Evolutionary conservation across 2,329 filamentous ascomycete species (phyloP).

Genomic region (Cladobotryum mycophilum): DNA sequence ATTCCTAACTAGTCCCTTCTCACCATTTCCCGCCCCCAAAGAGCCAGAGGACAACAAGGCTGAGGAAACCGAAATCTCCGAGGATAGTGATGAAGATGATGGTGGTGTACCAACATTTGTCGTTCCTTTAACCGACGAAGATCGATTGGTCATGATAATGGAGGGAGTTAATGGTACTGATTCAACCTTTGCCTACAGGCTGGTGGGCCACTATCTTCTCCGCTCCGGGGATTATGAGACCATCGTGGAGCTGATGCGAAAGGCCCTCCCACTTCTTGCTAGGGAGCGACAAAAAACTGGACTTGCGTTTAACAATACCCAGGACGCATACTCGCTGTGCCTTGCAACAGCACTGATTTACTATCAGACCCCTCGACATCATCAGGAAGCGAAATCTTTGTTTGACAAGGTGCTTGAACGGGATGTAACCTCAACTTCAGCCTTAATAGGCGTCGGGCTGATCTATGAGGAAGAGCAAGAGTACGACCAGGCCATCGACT

Average conservation of each 20-base stretch:
- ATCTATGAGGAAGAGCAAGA: constrained; percentile 93
- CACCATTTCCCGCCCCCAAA: constrained; percentile 60
- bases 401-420: constrained; percentile 76
- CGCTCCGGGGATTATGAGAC: constrained; percentile 79
- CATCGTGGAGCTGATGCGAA: constrained; percentile 72
- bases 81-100: constrained; percentile 54
- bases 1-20: constrained; percentile 76
- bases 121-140: constrained; percentile 63
- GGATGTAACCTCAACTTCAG: constrained; percentile 69
- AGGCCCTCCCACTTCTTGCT: constrained; percentile 57
- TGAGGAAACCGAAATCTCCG: constrained; percentile 32
- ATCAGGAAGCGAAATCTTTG: constrained; percentile 77
- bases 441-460: constrained; percentile 82
- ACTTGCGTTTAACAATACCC: constrained; percentile 59
- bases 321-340: constrained; percentile 67
- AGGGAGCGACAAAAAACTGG: constrained; percentile 62
- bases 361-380: constrained; percentile 83
- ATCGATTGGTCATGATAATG: constrained; percentile 74
- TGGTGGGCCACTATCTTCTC: constrained; percentile 79
- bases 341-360: constrained; percentile 86
- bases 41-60: constrained; percentile 18
- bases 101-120: constrained; percentile 48
- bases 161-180: constrained; percentile 61
- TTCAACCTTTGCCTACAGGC: constrained; percentile 75
- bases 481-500: constrained; percentile 73